Evolutionary conservation across 2,329 filamentous ascomycete genomes (phyloP).

Genomic region (Colletotrichum lindemuthianum): DNA sequence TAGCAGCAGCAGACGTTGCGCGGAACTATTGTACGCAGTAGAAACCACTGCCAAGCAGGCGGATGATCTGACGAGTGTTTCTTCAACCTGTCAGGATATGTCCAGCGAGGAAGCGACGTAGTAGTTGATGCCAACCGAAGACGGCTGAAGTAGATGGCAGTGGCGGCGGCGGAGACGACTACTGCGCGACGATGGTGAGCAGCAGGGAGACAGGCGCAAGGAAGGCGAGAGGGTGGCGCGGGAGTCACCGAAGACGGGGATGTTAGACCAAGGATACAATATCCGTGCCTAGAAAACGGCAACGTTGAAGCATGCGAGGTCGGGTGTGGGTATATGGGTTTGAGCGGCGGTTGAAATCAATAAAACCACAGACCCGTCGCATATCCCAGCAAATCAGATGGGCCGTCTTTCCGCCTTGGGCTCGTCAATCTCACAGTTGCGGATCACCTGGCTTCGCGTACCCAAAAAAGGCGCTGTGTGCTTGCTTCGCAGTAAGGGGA

Average conservation of each 20-base stretch:
- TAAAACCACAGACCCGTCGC: slow-evolving; percentile 8
- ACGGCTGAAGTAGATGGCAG: slow-evolving; percentile 1
- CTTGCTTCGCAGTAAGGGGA: neutral
- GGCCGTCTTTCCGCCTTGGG: slow-evolving; percentile 1
- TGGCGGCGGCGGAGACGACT: neutral
- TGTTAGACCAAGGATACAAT: slow-evolving; percentile 7
- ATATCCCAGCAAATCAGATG: slow-evolving; percentile 13
- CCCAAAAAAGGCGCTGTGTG: no score
- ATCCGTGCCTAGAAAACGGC: slow-evolving; percentile 3
- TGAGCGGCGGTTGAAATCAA: slow-evolving; percentile 11
- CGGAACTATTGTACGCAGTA: neutral
- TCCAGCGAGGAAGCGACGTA: slow-evolving; percentile 16
- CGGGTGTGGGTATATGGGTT: slow-evolving; percentile 2
- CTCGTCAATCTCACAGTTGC: slow-evolving; percentile 20
- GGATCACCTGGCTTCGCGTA: neutral
- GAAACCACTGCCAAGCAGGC: slow-evolving; percentile 7
- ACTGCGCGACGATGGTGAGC: slow-evolving; percentile 2
- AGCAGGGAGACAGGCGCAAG: neutral
- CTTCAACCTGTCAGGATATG: slow-evolving; percentile 24
- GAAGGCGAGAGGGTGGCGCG: neutral
- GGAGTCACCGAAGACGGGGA: neutral
- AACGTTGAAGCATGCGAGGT: neutral
- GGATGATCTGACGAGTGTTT: slow-evolving; percentile 19
- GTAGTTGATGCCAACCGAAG: slow-evolving; percentile 5
- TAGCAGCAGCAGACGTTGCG: no score